These are phyloP conservation scores for Stachybotrys chartarum DNA, from an alignment of 2,329 filamentous ascomycete species.

Conservation along the genomic window DNA sequence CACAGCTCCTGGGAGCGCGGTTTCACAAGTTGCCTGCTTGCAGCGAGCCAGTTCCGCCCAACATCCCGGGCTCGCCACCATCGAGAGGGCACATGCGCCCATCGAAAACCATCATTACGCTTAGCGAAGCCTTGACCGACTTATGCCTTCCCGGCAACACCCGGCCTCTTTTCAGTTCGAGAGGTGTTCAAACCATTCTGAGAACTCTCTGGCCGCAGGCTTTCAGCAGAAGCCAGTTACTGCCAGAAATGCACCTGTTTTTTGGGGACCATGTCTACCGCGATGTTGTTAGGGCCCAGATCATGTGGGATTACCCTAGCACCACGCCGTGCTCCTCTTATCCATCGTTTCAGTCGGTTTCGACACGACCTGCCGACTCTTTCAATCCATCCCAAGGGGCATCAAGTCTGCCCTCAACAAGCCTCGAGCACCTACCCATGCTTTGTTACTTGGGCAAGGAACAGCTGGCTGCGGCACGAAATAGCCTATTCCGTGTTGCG, in stretches of 20 bases:
- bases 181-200: conserved; percentile 36
- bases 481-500: conserved; percentile 38
- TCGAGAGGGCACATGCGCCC: conserved; percentile 28
- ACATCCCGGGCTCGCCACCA: conserved; percentile 23
- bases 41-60: conserved; percentile 30
- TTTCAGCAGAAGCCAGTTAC: conserved; percentile 19
- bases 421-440: conserved; percentile 18
- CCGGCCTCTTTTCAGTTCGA: conserved; percentile 26
- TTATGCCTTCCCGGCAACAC: conserved; percentile 27
- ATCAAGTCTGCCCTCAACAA: conserved; percentile 12
- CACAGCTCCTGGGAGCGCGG: conserved; percentile 36
- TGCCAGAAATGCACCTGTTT: conserved; percentile 39
- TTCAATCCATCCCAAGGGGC: conserved; percentile 14
- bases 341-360: conserved; percentile 27
- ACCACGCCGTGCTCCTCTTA: conserved; percentile 15
- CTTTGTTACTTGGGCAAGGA: conserved; percentile 40
- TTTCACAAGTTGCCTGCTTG: conserved; percentile 37
- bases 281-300: conserved; percentile 38
- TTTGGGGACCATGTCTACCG: conserved; percentile 40
- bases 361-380: conserved; percentile 25
- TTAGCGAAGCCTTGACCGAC: conserved; percentile 36
- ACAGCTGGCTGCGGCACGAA: conserved; percentile 37
- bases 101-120: conserved; percentile 31
- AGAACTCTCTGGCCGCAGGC: conserved; percentile 34
- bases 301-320: conserved; percentile 38